Evolutionary conservation across 2,329 filamentous ascomycete genomes (phyloP), one percentile per base, ranked within the genome.

Genomic region (Colletotrichum filicis): DNA sequence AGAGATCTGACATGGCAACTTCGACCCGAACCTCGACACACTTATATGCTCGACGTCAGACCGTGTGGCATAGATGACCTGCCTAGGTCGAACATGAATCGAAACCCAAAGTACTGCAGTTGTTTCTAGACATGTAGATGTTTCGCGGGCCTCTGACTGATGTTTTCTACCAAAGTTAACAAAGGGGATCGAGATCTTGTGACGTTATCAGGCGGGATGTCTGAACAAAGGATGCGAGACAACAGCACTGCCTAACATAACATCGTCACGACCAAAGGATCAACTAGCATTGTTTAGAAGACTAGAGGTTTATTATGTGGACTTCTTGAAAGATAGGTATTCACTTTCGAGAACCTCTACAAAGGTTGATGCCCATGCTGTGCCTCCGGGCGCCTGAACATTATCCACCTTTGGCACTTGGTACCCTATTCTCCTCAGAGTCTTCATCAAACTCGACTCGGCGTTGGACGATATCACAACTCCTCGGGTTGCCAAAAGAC

Each of bases 401-500:
- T 79, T 76, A 19, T 75, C 73, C 16, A 78, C 75, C 30, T 77
- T 76, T 16, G 79, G 78, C 5, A 82, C 80, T n/a, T 76, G 68
- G 71, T 77, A 78, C 19, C 80, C 80, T 35, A 82, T 76, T 61
- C 81, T 76, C 69, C 75, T 71, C n/a, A 82, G 74, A 12, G 71
- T 74, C 32, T 22, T 52, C 30, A 74, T 61, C 66, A 74, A 37
- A 78, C 80, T 74, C 68, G 66, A 64, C 79, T 73, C 57, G 79
- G 68, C 46, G 74, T 71, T 80, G 80, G 19, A 80, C 76, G 49
- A 84, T 77, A 91, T 82, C 55, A 87, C 84, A 26, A 90, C 79
- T 4, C 88, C 89, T 6, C 81, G 79, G 2, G 78, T 79, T 26
- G 79, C 77, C 4, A 89, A 75, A 49, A 91, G 79, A 71, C 89